Percentiles rank a stretch among this genome's conserved stretches.
Conservation (phyloP, 139 green algal species). For the Chlorella sp. region DNA sequence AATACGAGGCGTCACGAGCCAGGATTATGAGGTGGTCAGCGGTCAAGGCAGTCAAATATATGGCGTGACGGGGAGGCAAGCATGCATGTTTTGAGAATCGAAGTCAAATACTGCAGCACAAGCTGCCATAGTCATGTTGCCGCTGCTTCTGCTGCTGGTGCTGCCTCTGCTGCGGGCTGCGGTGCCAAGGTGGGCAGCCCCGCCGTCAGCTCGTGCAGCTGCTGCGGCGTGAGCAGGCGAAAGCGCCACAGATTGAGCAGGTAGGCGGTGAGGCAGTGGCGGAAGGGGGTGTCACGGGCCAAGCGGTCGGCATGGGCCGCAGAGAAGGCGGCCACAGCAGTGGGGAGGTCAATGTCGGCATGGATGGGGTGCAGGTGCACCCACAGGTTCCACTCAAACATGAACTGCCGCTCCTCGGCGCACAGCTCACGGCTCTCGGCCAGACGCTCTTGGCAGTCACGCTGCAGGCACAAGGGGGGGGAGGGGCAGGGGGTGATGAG, state of each 20-base stretch:
- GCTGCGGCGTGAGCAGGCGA: constrained; percentile 36
- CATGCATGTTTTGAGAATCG: background rate
- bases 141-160: background rate
- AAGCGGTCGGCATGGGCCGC: background rate
- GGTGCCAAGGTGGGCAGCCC: background rate
- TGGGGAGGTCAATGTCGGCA: constrained; percentile 18
- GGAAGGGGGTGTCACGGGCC: background rate
- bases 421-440: constrained; percentile 2
- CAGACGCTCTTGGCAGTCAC: constrained; percentile 32
- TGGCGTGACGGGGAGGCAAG: background rate
- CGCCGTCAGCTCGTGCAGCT: constrained; percentile 17
- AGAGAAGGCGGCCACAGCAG: background rate
- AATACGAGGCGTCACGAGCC: too few relatives aligned
- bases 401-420: constrained; percentile 31
- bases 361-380: constrained; percentile 28
- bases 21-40: too few relatives aligned
- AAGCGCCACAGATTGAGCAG: constrained; percentile 45
- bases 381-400: constrained; percentile 33
- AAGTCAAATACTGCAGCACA: background rate
- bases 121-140: background rate
- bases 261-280: constrained; percentile 15
- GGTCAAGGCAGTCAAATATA: background rate
- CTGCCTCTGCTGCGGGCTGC: background rate
- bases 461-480: background rate
- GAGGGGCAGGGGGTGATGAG: background rate